These are phyloP conservation scores for Gracilaria domingensis DNA, from an alignment of 23 red algal species.

Conservation along the genomic window DNA sequence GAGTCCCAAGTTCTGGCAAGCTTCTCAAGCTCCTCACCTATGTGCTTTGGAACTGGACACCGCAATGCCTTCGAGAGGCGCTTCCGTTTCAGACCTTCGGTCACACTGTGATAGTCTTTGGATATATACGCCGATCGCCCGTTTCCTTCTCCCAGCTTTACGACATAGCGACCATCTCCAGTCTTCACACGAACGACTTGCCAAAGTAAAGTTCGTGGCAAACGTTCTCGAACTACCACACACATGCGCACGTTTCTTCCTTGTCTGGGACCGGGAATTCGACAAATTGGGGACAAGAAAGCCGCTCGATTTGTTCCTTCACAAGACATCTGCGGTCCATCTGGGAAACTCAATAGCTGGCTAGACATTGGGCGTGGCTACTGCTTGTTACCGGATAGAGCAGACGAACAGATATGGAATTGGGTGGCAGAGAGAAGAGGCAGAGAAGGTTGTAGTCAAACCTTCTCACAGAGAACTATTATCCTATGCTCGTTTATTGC, in stretches of 20 bases:
- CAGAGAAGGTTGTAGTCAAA: no score
- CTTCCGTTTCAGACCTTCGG: constrained; percentile 23
- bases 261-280: constrained; percentile 46
- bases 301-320: background rate
- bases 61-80: constrained; percentile 43
- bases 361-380: no score
- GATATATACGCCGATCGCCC: constrained; percentile 61
- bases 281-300: constrained; percentile 25
- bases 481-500: no score
- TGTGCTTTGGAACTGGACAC: constrained; percentile 15
- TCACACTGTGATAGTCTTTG: constrained; percentile 45
- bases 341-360: no score
- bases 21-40: background rate
- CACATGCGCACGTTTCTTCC: constrained; percentile 50
- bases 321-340: background rate
- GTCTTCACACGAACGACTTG: constrained; percentile 30
- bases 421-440: no score
- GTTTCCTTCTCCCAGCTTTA: constrained; percentile 37
- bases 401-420: no score
- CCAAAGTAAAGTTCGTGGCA: constrained; percentile 44
- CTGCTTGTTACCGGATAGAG: no score
- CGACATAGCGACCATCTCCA: constrained; percentile 28
- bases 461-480: no score
- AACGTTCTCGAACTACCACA: constrained; percentile 22
- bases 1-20: constrained; percentile 39